Percentiles rank a stretch among this genome's conserved stretches.
Evolutionary conservation across 345 rosid genomes (phyloP).

Genomic region (Odontarrhena argentea): DNA sequence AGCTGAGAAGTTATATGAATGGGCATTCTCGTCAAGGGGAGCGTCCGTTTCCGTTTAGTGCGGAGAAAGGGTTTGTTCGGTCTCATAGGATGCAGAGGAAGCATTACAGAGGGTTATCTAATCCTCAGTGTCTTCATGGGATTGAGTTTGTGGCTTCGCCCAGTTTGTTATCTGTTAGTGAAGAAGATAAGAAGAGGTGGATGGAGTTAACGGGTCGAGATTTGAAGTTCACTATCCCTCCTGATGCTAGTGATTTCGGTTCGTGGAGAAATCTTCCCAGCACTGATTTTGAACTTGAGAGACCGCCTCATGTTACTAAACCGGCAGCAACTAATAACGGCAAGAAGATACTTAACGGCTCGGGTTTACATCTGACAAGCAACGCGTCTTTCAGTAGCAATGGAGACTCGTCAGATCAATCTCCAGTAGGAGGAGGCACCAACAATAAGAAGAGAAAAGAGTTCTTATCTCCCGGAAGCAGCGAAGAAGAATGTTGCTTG

Average conservation of each 20-base stretch:
- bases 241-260: conserved; percentile 88
- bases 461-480: conserved; percentile 67
- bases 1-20: conserved; percentile 94
- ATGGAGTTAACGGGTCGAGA: conserved; percentile 90
- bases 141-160: conserved; percentile 88
- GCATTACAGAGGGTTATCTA: conserved; percentile 95
- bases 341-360: conserved; percentile 77
- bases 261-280: conserved; percentile 95
- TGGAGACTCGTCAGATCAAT: conserved; percentile 71
- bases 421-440: conserved; percentile 54
- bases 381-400: conserved; percentile 63
- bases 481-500: conserved; percentile 65
- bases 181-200: conserved; percentile 93
- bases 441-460: conserved; percentile 66
- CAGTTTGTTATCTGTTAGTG: conserved; percentile 65
- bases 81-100: conserved; percentile 99
- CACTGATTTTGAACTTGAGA: conserved; percentile 88
- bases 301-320: conserved; percentile 57
- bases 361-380: conserved; percentile 75
- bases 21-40: conserved; percentile 99
- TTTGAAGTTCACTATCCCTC: conserved; percentile 69
- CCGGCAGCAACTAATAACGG: conserved; percentile 47
- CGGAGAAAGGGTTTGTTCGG: conserved; percentile 88
- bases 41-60: conserved; percentile 84
- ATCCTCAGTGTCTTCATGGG: conserved; percentile 96